Conservation (phyloP, 139 green algal species). For the Chlamydomonas eustigma region DNA sequence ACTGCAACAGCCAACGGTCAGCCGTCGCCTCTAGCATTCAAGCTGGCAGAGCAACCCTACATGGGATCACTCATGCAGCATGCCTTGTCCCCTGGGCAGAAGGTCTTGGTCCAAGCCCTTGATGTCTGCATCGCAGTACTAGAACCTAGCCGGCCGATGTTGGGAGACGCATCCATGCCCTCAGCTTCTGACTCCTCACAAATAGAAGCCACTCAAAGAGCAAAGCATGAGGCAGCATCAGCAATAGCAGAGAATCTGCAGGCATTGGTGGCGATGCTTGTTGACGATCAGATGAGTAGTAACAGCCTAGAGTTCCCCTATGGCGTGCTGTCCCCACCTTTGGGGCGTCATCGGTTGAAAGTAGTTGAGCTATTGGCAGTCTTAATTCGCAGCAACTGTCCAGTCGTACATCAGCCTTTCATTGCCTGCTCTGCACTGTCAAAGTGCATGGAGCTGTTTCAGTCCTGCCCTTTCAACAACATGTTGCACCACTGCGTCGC, state of each 20-base stretch:
- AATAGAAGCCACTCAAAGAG: conserved; percentile 18
- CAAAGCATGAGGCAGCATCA: conserved; percentile 30
- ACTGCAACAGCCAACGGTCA: conserved; percentile 72
- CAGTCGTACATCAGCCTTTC: conserved; percentile 51
- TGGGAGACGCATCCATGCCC: not conserved
- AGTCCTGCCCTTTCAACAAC: conserved; percentile 87
- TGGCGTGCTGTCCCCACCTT: conserved; percentile 63
- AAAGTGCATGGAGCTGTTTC: conserved; percentile 67
- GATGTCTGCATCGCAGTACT: conserved; percentile 30
- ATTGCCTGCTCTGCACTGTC: conserved; percentile 48
- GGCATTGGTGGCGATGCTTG: conserved; percentile 55
- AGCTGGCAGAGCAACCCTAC: conserved; percentile 46
- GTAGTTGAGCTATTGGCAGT: conserved; percentile 74
- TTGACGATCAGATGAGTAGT: conserved; percentile 5
- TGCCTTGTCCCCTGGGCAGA: conserved; percentile 29
- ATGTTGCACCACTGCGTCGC: conserved; percentile 75
- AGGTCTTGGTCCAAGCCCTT: conserved; percentile 62
- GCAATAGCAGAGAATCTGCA: conserved; percentile 49
- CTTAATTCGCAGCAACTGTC: conserved; percentile 60
- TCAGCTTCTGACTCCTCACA: conserved; percentile 18
- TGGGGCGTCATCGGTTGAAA: conserved; percentile 70
- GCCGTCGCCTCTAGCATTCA: conserved; percentile 59
- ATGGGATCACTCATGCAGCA: conserved; percentile 47
- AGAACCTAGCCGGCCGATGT: not conserved
- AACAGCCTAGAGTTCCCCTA: conserved; percentile 65